Base-by-base conservation (phyloP, 2,329 filamentous ascomycete genomes). In the Fusarium pseudonygamai region DNA sequence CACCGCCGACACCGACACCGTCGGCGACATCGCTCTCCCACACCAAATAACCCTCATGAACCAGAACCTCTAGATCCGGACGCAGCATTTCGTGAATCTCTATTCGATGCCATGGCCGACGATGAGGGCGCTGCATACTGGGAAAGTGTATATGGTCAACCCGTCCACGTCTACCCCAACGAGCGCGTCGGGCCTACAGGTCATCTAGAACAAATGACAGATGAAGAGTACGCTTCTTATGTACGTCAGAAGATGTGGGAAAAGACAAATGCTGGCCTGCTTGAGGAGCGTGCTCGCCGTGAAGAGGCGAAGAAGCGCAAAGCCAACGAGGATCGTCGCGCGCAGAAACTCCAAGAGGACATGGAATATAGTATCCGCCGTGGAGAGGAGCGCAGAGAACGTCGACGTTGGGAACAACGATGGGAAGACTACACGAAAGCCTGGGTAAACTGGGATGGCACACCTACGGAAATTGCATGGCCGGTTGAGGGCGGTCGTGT, bases 91-190 rank as follows among this genome's bases (percentile, higher is more conserved):
- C 92, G 94, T 36, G 94, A 97, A 81, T 97, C 95, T 2, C 91
- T 99, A 10, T 98, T 98, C 83, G 96, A 99, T 81, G 96, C 96
- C 37, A 92, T 99, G 82, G 96, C 95, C 42, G 96, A 99, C 82
- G 96, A 98, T 79, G 96, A 99, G 83, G 96, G 96, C 52, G 96
- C 96, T 5, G 89, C 91, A 13, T 99, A 96, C 84, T 99, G 96
- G 96, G 93, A 98, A 81, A 90, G 90, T 22, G 93, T 99, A n/a
- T 99, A 98, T 82, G 95, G 95, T 2, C 96, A 98, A 80, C 96
- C 96, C 1, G 93, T 98, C 56, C 95, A 98, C 82, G 89, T 90
- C 12, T 98, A 97, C 80, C 80, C 89, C 0, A 86, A 88, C 32
- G 82, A 85, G 56, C 72, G 78, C 11, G 79, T 82, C 14, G 85